Conservation (phyloP, 1,284 basidiomycete species). For the Boletellus deceptivus region DNA sequence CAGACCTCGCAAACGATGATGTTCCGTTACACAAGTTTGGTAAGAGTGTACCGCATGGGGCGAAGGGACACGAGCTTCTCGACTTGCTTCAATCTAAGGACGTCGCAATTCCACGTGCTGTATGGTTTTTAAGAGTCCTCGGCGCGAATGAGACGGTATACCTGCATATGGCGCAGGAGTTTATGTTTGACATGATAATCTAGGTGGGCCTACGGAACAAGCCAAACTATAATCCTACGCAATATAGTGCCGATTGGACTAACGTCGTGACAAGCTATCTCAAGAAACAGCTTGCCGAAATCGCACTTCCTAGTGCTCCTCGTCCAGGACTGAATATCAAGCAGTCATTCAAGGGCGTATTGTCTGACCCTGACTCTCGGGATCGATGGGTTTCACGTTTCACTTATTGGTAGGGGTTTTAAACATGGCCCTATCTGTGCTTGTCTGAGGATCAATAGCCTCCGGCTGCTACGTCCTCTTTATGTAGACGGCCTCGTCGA, state of each 20-base stretch:
- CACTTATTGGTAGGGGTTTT: constrained; percentile 64
- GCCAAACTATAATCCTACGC: constrained; percentile 70
- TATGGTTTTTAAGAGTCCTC: constrained; percentile 94
- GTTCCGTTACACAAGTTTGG: constrained; percentile 88
- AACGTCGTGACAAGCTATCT: constrained; percentile 84
- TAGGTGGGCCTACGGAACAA: constrained; percentile 74
- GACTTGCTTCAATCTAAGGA: constrained; percentile 82
- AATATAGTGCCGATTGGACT: constrained; percentile 92
- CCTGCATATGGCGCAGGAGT: neutral
- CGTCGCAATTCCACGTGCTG: constrained; percentile 83
- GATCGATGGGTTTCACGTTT: constrained; percentile 82
- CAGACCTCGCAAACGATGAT: constrained; percentile 85
- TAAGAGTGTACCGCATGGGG: constrained; percentile 90
- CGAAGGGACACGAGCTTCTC: constrained; percentile 87
- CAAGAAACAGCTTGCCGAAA: constrained; percentile 85
- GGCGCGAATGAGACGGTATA: constrained; percentile 91
- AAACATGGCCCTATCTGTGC: neutral
- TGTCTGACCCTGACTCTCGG: constrained; percentile 66
- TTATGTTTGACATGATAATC: neutral
- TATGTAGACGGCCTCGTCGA: constrained; percentile 84
- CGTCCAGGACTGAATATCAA: constrained; percentile 74
- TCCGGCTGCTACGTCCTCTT: constrained; percentile 74
- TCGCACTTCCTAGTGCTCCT: constrained; percentile 78
- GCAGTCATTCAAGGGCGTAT: constrained; percentile 73
- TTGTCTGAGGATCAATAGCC: constrained; percentile 41